Evolutionary conservation across 768 basidiomycete species (phyloP), one percentile per base, ranked within the genome.

Genomic region (Lactarius indigo): DNA sequence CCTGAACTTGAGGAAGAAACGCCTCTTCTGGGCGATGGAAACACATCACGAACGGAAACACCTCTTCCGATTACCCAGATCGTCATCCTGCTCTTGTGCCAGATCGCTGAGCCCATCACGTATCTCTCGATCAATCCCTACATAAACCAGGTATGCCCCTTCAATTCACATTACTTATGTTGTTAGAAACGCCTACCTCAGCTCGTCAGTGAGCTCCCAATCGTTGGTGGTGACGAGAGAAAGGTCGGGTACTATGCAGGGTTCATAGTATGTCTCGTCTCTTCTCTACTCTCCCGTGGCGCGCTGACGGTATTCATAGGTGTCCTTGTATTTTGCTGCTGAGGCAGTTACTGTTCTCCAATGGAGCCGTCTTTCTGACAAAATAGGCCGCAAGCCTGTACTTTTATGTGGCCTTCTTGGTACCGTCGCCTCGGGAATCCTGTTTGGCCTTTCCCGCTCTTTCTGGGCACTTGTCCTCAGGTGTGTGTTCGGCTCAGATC

Each of bases 231-330:
- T 37, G 81, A 83, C 57, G 77, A 79, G 64, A 74, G 70, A 52
- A 78, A 77, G 72, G 79, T 83, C 18, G 82, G 82, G 33, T 83
- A 83, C 71, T 83, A 82, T 68, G 83, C 81, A 2, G 82, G 82
- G 15, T 57, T 83, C 62, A 81, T 83, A 42, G 82, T 83, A 70
- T 66, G 82, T 78, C 59, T 23, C 64, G 52, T 12, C 9, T 35
- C 3, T 1, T 8, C 15, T 5, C 28, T 35, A 28, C 37, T 10
- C 35, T 17, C 23, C 17, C 23, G 47, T 50, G 12, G 47, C 3
- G 9, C 31, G 17, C n/a, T 33, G 47, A 50, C 47, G 26, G 47
- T 35, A 54, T 28, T 20, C 28, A 0, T 59, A 83, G 82, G 77
- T 81, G 69, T 82, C 82, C 0, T 70, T 83, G 42, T 83, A 81